Conservation (phyloP, 352 stramenopile species). For the Globisporangium lucens region DNA sequence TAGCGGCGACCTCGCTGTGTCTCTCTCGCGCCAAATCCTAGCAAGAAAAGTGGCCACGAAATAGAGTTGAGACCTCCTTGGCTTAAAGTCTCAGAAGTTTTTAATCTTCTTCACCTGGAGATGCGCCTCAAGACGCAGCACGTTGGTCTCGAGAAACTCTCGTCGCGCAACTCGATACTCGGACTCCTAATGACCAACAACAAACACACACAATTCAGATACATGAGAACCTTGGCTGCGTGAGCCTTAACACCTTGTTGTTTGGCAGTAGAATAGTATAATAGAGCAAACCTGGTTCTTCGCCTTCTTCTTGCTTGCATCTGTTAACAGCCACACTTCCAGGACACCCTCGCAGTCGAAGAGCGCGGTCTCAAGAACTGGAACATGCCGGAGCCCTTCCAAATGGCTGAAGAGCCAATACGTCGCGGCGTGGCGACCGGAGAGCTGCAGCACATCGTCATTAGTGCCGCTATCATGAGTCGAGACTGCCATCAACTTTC, state of each 20-base stretch:
- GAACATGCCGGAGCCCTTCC: slow-evolving; percentile 20
- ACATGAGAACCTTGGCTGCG: background rate
- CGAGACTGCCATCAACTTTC: background rate
- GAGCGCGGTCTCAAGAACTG: slow-evolving; percentile 35
- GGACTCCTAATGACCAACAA: background rate
- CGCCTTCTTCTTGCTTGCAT: slow-evolving; percentile 8
- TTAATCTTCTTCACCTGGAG: slow-evolving; percentile 24
- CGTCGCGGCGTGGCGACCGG: slow-evolving; percentile 21
- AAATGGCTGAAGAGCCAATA: slow-evolving; percentile 34
- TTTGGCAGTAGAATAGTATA: background rate
- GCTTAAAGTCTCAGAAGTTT: no score
- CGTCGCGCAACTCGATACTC: slow-evolving; percentile 10
- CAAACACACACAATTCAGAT: background rate
- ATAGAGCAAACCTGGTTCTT: background rate
- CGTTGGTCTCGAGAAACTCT: slow-evolving; percentile 29
- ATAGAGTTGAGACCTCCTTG: background rate
- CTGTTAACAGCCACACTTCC: slow-evolving; percentile 28
- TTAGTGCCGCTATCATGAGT: background rate
- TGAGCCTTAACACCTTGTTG: no score
- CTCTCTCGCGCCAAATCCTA: slow-evolving; percentile 19
- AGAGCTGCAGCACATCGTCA: background rate
- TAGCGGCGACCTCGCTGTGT: slow-evolving; percentile 15
- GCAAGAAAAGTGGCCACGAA: background rate
- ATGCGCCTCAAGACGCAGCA: slow-evolving; percentile 35
- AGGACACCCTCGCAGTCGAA: slow-evolving; percentile 41